Conservation (phyloP, 1,139 yeast species). For the Nematodospora anomalae region DNA sequence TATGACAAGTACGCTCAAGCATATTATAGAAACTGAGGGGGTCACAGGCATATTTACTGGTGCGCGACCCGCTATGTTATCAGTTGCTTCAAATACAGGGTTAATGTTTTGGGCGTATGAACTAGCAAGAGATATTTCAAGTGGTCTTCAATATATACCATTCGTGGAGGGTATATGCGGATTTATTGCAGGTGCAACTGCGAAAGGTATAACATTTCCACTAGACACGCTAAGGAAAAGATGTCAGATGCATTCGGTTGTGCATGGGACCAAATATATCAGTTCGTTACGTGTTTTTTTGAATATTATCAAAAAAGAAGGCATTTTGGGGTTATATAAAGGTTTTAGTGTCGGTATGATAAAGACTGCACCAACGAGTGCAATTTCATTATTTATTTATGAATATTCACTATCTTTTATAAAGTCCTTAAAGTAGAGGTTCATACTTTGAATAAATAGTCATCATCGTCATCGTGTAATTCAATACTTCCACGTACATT, state of each 20-base stretch:
- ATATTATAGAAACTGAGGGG: constrained; percentile 53
- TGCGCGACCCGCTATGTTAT: constrained; percentile 57
- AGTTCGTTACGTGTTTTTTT: constrained; percentile 21
- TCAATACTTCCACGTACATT: constrained; percentile 23
- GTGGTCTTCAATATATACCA: constrained; percentile 31
- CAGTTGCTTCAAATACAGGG: constrained; percentile 68
- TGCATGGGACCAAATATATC: constrained; percentile 14
- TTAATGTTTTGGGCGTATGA: constrained; percentile 71
- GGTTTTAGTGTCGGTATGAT: constrained; percentile 69
- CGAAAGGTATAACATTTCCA: constrained; percentile 80
- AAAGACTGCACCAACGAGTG: constrained; percentile 83
- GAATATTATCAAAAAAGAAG: constrained; percentile 53
- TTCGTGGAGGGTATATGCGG: constrained; percentile 69
- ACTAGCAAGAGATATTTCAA: constrained; percentile 34
- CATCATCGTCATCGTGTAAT: constrained; percentile 26
- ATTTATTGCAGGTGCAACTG: constrained; percentile 68
- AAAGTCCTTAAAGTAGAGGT: constrained; percentile 1
- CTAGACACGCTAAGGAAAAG: constrained; percentile 81
- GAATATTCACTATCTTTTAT: constrained; percentile 40
- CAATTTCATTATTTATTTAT: constrained; percentile 71
- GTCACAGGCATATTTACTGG: constrained; percentile 63
- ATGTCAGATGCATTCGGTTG: constrained; percentile 58
- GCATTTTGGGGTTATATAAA: constrained; percentile 65
- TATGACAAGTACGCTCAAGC: constrained; percentile 39
- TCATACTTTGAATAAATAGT: constrained; percentile 32